Evolutionary conservation across 768 basidiomycete species (phyloP), one percentile per base, ranked within the genome.

Genomic region (Tephrocybe sp.): DNA sequence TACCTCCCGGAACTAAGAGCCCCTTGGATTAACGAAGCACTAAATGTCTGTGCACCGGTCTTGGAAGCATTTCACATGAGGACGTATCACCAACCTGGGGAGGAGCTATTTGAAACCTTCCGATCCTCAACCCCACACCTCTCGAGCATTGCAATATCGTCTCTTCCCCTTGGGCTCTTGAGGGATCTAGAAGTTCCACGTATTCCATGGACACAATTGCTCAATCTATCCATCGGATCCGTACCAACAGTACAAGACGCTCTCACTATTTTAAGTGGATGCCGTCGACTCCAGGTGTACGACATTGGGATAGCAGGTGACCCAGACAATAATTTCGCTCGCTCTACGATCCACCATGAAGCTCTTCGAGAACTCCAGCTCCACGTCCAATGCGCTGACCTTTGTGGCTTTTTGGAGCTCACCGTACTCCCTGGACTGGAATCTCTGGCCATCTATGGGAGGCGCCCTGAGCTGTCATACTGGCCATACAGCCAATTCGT

Each of bases 401-500:
- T 69, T n/a, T 54, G 63, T 14, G 51, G 55, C 24, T 67, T 72
- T 39, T 45, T 72, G 48, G 64, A 67, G 30, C 48, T 59, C 41
- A 56, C 65, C 24, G 59, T 62, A 18, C 55, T 70, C 25, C 69
- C 69, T 14, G 56, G 53, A 3, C 60, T 71, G 39, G 54, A 53
- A 11, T 49, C 54, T 39, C 47, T 72, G 14, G 57, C 52, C 26
- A 54, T 73, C 20, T 56, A 63, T 48, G 65, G 67, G 39, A 62
- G 65, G 45, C 62, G 61, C 11, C 60, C 65, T 25, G 65, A 65
- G 37, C 57, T 62, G 34, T 60, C 57, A 11, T 10, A 36, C 9
- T 71, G 72, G 72, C 68, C 69, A 10, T 66, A 70, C 33, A 28
- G 42, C 42, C 58, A 59, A n/a, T 70, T 71, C 46, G 48, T 62